Base-by-base conservation (phyloP, 2,329 filamentous ascomycete genomes). In the Colletotrichum brevisporum region DNA sequence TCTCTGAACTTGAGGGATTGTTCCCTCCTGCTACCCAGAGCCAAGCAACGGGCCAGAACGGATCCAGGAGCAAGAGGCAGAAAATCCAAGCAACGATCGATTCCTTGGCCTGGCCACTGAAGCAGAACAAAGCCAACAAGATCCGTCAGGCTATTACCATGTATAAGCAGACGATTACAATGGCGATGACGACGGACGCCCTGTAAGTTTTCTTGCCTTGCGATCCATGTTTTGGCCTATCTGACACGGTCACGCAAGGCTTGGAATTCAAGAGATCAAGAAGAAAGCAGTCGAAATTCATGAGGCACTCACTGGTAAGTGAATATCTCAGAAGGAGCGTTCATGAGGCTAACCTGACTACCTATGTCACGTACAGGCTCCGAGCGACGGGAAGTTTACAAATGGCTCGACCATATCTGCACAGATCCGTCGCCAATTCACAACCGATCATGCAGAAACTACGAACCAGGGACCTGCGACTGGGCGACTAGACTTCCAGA, bases 11-110 rank as follows among this genome's bases (percentile, higher is more conserved):
- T 0, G 21, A 55, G 1, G 9, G 0, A 2, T 6, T 67, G 2
- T 26, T 67, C 4, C 21, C 41, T 2, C 21, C 21, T 21, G 2
- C 21, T 21, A 2, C 21, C 21, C 21, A 21, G 21, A 21, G 3
- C 2, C 43, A 59, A 1, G 8, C 9, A 1, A 3, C 5, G 3
- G 8, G 9, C 0, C 0, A 4, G 9, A 10, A 5, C 8, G 3
- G 0, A 0, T 0, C 9, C 6, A 26, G 16, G 15, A 21, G 43
- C 2, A 67, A 15, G 1, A 31, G 26, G 12, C 9, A 16, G 1
- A 56, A 31, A 3, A 1, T 13, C 1, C 36, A 58, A 0, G 27
- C n/a, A 4, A 31, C 52, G 0, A 2, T 52, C 3, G 27, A 6
- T 0, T 15, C 15, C 16, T 0, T 67, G 3, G 18, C 64, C 1